Base-by-base conservation (phyloP, 208 protist genomes). In the Trypanosomatidae sp. region DNA sequence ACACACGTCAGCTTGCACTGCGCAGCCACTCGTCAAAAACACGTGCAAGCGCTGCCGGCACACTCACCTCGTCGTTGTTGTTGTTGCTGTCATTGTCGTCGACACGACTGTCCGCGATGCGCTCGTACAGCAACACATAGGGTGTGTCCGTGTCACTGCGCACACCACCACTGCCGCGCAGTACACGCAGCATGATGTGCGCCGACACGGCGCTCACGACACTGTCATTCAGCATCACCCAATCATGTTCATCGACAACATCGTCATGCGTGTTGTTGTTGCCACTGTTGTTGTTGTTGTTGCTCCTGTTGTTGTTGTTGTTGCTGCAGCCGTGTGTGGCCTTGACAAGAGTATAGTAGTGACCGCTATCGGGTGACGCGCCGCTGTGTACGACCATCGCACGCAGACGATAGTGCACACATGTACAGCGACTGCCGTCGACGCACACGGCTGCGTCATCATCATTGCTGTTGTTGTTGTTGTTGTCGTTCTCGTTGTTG, bases 311-410 rank as follows among this genome's bases (percentile, higher is more conserved):
- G 44, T 19, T 26, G 44, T 5, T 10, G 6, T 1, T 15, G 21
- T 24, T 4, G 20, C 52, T 26, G 5, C 23, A 11, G 32, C 19
- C 15, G n/a, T 23, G 28, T 4, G 48, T 33, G 11, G 25, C 43
- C 13, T 16, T 13, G 4, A 48, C 43, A 8, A 88, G 18, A 5
- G 59, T 65, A 39, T 73, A 88, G 52, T 88, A 88, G 37, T 82
- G 71, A 10, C 78, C 78, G 37, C 65, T 76, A 37, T 46, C 59
- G 6, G 66, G 68, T 8, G 63, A 75, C n/a, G 52, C 37, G 20
- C 78, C 78, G 49, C 69, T 88, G 58, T 88, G 78, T 8, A 88
- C 47, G 21, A 88, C 53, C 15, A 88, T 61, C 0, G 58, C 56
- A 21, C 43, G 51, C 13, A 88, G 66, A 13, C 61, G 53, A 33